Base-by-base conservation (phyloP, 1,139 yeast species). In the Groenewaldozyma auringiensis region DNA sequence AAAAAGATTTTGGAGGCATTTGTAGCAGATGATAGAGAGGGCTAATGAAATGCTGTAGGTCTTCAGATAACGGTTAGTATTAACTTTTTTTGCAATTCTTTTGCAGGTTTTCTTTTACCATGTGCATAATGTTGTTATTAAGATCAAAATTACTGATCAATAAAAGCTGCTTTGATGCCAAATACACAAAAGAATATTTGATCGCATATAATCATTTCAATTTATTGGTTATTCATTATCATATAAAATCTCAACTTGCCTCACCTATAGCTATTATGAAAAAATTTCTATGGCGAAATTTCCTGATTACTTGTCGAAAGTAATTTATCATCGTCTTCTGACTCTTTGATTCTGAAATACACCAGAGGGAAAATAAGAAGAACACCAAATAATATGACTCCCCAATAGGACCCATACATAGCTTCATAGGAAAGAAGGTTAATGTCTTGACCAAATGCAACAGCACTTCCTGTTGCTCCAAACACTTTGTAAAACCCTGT, bases 401-500 rank as follows among this genome's bases (percentile, higher is more conserved):
- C 46, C 39, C 40, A 46, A 21, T 46, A 46, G 4, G 41, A 35
- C 3, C 44, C 46, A 32, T 46, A 46, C 49, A 46, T 46, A 4
- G 37, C n/a, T n/a, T n/a, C n/a, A n/a, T n/a, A n/a, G n/a, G n/a
- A 41, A 11, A 41, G 9, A 14, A 40, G 37, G 32, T 43, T 32
- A 18, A 37, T 21, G 29, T 45, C 47, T 11, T 37, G 41, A 3
- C 78, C 67, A 79, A 80, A 76, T 6, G 71, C 74, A 51, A 76
- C 64, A 21, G 79, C 80, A 34, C 76, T 74, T 58, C 76, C 79
- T 8, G 78, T 78, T 25, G 76, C 71, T 59, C 76, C 81, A 44
- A 76, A 61, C 48, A 78, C 76, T 62, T 76, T 76, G 65, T 73
- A 76, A 59, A 73, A 72, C 42, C 79, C 79, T 35, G 77, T 78